Base-by-base conservation (phyloP, 371 early-diverging fungal genomes). In the Vairimorpha necatrix region DNA sequence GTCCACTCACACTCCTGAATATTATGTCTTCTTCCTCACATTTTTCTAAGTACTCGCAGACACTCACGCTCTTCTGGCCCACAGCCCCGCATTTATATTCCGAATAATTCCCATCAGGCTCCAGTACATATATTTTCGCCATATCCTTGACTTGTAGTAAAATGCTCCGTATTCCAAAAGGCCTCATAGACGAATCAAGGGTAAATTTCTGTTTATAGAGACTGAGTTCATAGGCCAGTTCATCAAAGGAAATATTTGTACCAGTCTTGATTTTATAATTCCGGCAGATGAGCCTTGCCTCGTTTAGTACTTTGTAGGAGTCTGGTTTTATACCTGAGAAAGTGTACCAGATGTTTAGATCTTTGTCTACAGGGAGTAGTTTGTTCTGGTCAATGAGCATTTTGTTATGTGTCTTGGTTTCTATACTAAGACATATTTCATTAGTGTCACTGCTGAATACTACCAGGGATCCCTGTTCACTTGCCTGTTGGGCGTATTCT, bases 401-500 rank as follows among this genome's bases (percentile, higher is more conserved):
- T 86, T 94, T 94, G 83, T 91, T 87, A 30, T 90, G 92, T 1
- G 94, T 89, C 85, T 94, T 95, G 87, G 93, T 94, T 84, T 98
- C 99, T 24, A 96, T 75, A 34, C 80, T 75, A 16, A 86, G 70
- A 46, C 34, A 28, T 24, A 86, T 76, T n/a, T 63, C 70, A 0
- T 78, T 69, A 11, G 28, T 56, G 13, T 58, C 54, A 16, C 69
- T 69, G 24, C 62, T 71, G 72, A 84, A 82, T n/a, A 80, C 73
- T 22, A 85, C 80, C 16, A 77, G 73, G 42, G 93, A 93, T 69
- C 98, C 98, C 85, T 93, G 95, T 80, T 94, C 88, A 62, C 95
- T 94, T 42, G 98, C 97, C 81, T 97, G 95, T 74, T 94, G 91
- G 60, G 99, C 99, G 86, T 98, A 97, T 87, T 99, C 98, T 72